These are phyloP conservation scores for Alternaria gaisen DNA, from an alignment of 2,329 filamentous ascomycete species.

Conservation along the genomic window DNA sequence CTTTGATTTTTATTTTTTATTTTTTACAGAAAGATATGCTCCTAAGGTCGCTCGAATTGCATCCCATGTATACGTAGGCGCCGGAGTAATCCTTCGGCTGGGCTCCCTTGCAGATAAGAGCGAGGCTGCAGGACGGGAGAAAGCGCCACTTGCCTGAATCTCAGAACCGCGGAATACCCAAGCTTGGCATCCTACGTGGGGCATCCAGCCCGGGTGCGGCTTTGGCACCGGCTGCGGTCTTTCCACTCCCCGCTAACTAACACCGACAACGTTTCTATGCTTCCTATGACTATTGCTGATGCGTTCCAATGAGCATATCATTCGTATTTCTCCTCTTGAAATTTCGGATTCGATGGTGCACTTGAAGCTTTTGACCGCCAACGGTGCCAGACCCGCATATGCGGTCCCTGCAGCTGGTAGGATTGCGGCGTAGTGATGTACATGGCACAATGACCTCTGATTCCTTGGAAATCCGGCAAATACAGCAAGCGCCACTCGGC, in stretches of 20 bases:
- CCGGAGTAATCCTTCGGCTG: not conserved
- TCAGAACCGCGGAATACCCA: too few relatives aligned
- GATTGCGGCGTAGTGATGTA: not conserved
- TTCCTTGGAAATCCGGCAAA: not conserved
- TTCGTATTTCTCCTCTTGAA: not conserved
- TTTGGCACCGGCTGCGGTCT: not conserved
- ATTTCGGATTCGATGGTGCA: not conserved
- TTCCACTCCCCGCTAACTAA: not conserved
- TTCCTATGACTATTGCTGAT: not conserved
- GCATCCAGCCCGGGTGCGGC: not conserved
- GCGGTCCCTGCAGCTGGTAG: not conserved
- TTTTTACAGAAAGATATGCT: too few relatives aligned
- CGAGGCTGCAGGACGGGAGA: not conserved
- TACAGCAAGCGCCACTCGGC: not conserved
- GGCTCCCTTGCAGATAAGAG: not conserved
- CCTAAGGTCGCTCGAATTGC: not conserved
- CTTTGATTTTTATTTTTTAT: too few relatives aligned
- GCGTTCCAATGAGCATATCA: not conserved
- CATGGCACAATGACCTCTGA: not conserved
- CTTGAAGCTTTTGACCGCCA: not conserved
- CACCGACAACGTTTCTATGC: not conserved
- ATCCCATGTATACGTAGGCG: not conserved
- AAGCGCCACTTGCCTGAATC: not conserved
- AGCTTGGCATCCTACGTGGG: not conserved
- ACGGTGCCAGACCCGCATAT: not conserved